These are phyloP conservation scores for Apostasia ramifera DNA, from an alignment of 106 monocot species.

Conservation along the genomic window DNA sequence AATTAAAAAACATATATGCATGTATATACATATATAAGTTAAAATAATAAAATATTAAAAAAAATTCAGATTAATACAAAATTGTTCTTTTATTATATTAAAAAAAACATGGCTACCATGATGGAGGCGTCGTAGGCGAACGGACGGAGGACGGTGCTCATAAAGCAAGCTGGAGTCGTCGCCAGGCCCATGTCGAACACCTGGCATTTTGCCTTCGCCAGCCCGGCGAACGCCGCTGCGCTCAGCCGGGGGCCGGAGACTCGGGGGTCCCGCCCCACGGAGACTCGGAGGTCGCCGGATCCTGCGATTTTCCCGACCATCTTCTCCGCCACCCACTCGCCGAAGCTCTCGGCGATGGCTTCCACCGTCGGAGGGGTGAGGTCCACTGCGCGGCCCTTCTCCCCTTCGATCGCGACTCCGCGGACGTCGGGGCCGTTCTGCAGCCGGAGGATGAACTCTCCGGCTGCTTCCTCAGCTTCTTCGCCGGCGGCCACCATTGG, in stretches of 20 bases:
- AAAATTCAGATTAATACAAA: too few species aligned
- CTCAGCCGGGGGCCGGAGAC: slow-evolving; percentile 28
- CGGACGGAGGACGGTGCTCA: slow-evolving; percentile 38
- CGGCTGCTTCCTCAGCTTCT: slow-evolving; percentile 13
- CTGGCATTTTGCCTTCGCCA: slow-evolving; percentile 30
- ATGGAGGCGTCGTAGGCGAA: slow-evolving; percentile 49
- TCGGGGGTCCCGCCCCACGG: slow-evolving; percentile 45
- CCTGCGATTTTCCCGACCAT: background rate
- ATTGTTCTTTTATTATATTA: too few species aligned
- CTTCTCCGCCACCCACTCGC: slow-evolving; percentile 39
- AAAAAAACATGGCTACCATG: slow-evolving; percentile 19
- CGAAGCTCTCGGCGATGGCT: slow-evolving; percentile 49
- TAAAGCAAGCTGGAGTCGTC: slow-evolving; percentile 57
- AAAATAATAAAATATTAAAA: too few species aligned
- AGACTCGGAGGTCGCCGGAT: slow-evolving; percentile 18
- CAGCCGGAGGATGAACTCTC: slow-evolving; percentile 21
- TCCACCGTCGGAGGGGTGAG: slow-evolving; percentile 43
- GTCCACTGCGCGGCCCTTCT: slow-evolving; percentile 35
- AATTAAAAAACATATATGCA: too few species aligned
- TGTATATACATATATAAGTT: too few species aligned
- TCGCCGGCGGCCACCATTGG: background rate
- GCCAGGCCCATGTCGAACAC: slow-evolving; percentile 56
- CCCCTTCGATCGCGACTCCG: slow-evolving; percentile 49
- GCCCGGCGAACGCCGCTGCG: slow-evolving; percentile 31
- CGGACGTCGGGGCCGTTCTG: slow-evolving; percentile 58